These are phyloP conservation scores for Vitis rupestris DNA, from an alignment of 164 flowering plant species.

Conservation along the genomic window DNA sequence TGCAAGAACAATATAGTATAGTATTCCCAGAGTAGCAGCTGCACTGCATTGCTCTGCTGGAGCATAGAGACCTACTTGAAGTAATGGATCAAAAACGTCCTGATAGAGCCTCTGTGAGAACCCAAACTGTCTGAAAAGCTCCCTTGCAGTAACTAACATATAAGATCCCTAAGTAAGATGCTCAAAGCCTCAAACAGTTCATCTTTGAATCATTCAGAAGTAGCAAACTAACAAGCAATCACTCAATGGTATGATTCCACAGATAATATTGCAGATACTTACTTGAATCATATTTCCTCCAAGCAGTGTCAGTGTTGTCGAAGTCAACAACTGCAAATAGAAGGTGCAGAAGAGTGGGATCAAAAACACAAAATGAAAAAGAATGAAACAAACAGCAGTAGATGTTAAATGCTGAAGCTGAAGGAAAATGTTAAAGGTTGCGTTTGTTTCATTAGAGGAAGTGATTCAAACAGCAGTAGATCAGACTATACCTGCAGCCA, in stretches of 20 bases:
- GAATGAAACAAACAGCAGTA: background rate
- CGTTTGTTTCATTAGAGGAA: no score
- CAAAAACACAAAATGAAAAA: background rate
- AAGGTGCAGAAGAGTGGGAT: background rate
- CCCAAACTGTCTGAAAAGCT: constrained; percentile 65
- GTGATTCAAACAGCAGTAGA: background rate
- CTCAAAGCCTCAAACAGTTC: constrained; percentile 16
- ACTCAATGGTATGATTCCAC: background rate
- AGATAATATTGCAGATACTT: constrained; percentile 14
- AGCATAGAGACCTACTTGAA: constrained; percentile 64
- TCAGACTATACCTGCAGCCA: constrained; percentile 50
- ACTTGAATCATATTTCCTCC: constrained; percentile 71
- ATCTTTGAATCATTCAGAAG: background rate
- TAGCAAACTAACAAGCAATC: background rate
- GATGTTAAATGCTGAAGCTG: no score
- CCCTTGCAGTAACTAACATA: constrained; percentile 69
- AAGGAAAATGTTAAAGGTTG: no score
- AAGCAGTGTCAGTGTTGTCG: constrained; percentile 67
- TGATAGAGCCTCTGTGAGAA: constrained; percentile 57
- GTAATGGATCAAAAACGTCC: constrained; percentile 42
- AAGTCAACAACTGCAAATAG: constrained; percentile 54
- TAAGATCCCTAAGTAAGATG: constrained; percentile 13
- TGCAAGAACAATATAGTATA: constrained; percentile 47
- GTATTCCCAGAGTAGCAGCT: constrained; percentile 55
- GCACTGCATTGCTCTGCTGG: constrained; percentile 74